Conservation (phyloP, 1,284 basidiomycete species). For the Rhodotorula sp. region DNA sequence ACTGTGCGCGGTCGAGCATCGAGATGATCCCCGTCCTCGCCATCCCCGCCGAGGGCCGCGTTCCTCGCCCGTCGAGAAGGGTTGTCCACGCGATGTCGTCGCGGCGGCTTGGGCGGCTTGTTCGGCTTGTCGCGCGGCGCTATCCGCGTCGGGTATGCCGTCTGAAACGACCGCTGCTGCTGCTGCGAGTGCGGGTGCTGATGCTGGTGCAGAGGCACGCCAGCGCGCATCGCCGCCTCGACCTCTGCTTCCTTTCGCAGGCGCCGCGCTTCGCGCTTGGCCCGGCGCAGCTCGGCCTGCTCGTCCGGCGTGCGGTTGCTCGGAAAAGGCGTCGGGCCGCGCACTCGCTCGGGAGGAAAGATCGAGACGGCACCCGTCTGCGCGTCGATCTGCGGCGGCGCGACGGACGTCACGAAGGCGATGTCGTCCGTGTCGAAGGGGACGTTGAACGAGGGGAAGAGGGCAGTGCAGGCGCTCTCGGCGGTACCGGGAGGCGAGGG, state of each 20-base stretch:
- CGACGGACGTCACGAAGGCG: constrained; percentile 55
- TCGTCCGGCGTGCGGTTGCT: constrained; percentile 26
- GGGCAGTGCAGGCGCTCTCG: background rate
- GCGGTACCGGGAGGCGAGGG: background rate
- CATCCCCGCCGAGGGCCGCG: background rate
- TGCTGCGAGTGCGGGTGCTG: background rate
- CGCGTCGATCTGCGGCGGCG: background rate
- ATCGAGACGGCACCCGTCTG: background rate
- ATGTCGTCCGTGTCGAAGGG: constrained; percentile 60
- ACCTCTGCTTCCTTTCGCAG: background rate
- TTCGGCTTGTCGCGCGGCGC: background rate
- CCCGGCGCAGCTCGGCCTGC: constrained; percentile 24
- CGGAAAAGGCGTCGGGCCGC: constrained; percentile 16
- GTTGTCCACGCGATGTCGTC: background rate
- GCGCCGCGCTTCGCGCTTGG: constrained; percentile 33
- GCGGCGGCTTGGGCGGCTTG: constrained; percentile 19
- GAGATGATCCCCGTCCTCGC: background rate
- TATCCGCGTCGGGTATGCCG: background rate
- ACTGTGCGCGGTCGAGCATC: background rate
- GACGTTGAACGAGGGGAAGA: constrained; percentile 23
- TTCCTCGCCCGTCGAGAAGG: too few relatives aligned
- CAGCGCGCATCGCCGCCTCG: background rate
- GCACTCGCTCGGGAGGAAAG: constrained; percentile 6
- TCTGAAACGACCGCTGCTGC: background rate
- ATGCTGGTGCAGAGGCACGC: background rate